Conservation (phyloP, 2,329 filamentous ascomycete genomes). For the Ceratocystis papillata region DNA sequence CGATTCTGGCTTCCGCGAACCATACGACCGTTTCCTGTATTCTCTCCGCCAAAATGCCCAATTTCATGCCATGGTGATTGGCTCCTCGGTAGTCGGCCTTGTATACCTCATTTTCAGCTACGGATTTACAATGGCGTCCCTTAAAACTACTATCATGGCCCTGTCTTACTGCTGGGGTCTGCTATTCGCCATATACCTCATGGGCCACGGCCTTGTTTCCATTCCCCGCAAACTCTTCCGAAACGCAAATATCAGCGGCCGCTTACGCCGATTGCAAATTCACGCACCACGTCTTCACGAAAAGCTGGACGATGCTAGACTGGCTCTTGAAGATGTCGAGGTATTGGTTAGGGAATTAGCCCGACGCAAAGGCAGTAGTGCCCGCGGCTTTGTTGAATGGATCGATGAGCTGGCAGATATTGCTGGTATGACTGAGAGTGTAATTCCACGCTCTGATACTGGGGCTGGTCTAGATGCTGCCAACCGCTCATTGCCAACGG, state of each 20-base stretch:
- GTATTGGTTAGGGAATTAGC: constrained; percentile 68
- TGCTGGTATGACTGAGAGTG: constrained; percentile 55
- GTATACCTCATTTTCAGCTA: constrained; percentile 75
- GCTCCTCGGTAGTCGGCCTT: constrained; percentile 57
- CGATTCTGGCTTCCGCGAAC: constrained; percentile 84
- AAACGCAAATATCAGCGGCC: constrained; percentile 63
- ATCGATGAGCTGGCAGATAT: constrained; percentile 86
- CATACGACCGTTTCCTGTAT: constrained; percentile 68
- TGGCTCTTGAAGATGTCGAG: constrained; percentile 70
- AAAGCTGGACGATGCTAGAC: constrained; percentile 71
- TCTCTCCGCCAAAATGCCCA: constrained; percentile 78
- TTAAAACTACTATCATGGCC: constrained; percentile 84
- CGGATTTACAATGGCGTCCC: constrained; percentile 57
- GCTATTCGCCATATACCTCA: constrained; percentile 84
- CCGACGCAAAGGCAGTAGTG: constrained; percentile 63
- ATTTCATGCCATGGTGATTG: constrained; percentile 74
- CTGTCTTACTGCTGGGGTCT: constrained; percentile 90
- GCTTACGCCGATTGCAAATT: constrained; percentile 63
- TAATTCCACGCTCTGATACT: constrained; percentile 30
- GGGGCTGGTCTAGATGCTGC: constrained; percentile 31
- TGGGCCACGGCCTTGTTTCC: constrained; percentile 92
- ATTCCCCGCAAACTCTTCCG: constrained; percentile 73
- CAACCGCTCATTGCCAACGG: constrained; percentile 52
- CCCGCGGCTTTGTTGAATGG: constrained; percentile 74
- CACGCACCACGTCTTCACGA: constrained; percentile 77